Conservation (phyloP, 2,329 filamentous ascomycete genomes). For the Lecanicillium sp. region DNA sequence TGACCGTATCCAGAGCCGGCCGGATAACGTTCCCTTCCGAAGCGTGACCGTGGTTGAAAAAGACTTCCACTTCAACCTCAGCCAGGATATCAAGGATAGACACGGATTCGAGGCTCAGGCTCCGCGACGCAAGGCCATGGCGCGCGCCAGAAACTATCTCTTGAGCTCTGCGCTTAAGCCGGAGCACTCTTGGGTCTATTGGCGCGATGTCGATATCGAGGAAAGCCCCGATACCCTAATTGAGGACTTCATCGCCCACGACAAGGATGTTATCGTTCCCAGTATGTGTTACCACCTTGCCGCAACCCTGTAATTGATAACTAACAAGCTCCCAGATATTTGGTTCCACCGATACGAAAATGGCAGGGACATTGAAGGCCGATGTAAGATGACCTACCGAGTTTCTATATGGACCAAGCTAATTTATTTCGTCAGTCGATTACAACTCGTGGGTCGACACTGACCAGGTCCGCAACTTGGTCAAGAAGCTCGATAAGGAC, state of each 20-base stretch:
- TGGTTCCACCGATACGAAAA: constrained; percentile 92
- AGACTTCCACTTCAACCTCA: constrained; percentile 71
- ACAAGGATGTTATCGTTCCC: constrained; percentile 86
- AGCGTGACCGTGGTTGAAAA: constrained; percentile 84
- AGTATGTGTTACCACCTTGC: constrained; percentile 52
- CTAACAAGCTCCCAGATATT: constrained; percentile 55
- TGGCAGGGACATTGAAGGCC: constrained; percentile 80
- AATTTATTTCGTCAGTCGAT: constrained; percentile 60
- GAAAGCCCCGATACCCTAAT: constrained; percentile 83
- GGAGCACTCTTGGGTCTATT: constrained; percentile 97
- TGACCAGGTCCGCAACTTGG: constrained; percentile 69
- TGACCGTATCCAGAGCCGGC: constrained; percentile 75
- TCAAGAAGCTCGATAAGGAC: constrained; percentile 67
- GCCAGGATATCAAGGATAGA: constrained; percentile 73
- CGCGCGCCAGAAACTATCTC: constrained; percentile 84
- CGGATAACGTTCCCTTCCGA: constrained; percentile 75
- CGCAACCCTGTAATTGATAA: constrained; percentile 7
- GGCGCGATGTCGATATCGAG: constrained; percentile 94
- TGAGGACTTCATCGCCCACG: constrained; percentile 91
- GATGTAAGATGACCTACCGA: constrained; percentile 55
- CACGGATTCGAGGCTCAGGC: constrained; percentile 85
- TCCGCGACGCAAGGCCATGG: constrained; percentile 84
- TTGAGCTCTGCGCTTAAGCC: constrained; percentile 77
- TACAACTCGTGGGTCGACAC: constrained; percentile 99
- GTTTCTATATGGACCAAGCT: constrained; percentile 9